Conservation (phyloP, 2,329 filamentous ascomycete species). For the Tolypocladium guangdongense region DNA sequence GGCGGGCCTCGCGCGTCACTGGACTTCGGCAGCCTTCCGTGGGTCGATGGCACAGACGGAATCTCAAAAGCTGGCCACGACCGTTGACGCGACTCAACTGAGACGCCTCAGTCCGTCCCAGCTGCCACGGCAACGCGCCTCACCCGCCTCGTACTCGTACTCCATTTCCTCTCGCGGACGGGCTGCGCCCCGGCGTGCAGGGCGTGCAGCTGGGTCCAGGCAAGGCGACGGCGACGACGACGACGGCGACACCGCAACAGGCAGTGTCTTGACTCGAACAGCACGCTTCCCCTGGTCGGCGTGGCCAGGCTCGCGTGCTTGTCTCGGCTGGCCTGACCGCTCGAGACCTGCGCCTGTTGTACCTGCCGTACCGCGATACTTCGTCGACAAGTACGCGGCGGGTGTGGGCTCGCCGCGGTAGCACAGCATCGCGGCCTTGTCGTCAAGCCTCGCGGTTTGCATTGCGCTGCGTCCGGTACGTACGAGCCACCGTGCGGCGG, state of each 20-base stretch:
- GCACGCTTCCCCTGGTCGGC: background rate
- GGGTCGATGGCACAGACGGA: background rate
- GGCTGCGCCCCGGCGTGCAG: background rate
- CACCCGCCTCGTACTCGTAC: background rate
- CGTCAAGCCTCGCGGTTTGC: background rate
- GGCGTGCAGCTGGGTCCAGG: background rate
- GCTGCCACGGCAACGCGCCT: background rate
- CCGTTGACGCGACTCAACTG: background rate
- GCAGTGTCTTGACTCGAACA: background rate
- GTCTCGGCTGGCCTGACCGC: background rate
- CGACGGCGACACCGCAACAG: background rate
- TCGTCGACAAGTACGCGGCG: background rate
- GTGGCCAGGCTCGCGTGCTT: background rate
- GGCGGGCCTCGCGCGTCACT: background rate
- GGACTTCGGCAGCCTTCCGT: background rate
- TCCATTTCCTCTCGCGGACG: background rate
- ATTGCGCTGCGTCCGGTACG: background rate
- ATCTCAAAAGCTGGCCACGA: background rate
- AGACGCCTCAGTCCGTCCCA: background rate
- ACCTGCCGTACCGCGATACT: background rate
- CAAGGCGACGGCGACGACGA: too few relatives aligned
- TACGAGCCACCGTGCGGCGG: background rate
- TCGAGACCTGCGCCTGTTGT: background rate
- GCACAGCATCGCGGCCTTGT: background rate
- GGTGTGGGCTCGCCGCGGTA: background rate